Evolutionary conservation across 768 basidiomycete genomes (phyloP), one percentile per base, ranked within the genome.

Genomic region (Termitomyces sp.): DNA sequence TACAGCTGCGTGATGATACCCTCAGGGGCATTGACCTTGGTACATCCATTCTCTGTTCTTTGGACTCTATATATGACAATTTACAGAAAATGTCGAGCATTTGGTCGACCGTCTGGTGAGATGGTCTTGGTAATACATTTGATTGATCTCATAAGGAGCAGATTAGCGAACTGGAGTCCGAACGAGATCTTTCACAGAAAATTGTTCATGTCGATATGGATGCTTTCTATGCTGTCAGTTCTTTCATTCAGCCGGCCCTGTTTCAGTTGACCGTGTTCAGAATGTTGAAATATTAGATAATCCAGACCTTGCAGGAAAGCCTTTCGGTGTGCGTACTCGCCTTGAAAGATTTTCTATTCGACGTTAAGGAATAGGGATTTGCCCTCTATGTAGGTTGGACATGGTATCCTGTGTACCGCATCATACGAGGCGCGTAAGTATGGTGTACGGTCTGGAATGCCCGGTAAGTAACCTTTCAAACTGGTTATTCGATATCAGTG

Each of bases 131-230:
- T 50, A 45, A 23, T 30, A 26, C 26, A 40, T 38, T 12, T 23
- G 50, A 53, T 41, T 14, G 28, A 42, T 42, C 28, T 51, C 1
- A 46, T 57, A 40, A 40, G 37, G 28, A 37, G 17, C 53, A 86
- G 90, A 74, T 95, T 4, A 71, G 74, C 19, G 84, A 89, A 58
- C 75, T 96, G 4, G 93, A 96, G 68, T 71, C 76, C 1, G 76
- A 82, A 50, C 75, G 94, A 46, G 94, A 98, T 67, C 72, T 98
- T 30, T 80, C 81, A 2, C 91, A 95, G 68, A 80, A 73, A 19
- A 91, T 99, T 58, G 90, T 98, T 5, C 94, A 98, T 66, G 86
- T 97, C 31, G 97, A 99, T 66, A 94, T 95, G 84, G 96, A 98
- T 68, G 92, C 93, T 3, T 97, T 96, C 72, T 94, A 81, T 61